Conservation (phyloP, 2,329 filamentous ascomycete genomes). For the Fusarium nematophilum region DNA sequence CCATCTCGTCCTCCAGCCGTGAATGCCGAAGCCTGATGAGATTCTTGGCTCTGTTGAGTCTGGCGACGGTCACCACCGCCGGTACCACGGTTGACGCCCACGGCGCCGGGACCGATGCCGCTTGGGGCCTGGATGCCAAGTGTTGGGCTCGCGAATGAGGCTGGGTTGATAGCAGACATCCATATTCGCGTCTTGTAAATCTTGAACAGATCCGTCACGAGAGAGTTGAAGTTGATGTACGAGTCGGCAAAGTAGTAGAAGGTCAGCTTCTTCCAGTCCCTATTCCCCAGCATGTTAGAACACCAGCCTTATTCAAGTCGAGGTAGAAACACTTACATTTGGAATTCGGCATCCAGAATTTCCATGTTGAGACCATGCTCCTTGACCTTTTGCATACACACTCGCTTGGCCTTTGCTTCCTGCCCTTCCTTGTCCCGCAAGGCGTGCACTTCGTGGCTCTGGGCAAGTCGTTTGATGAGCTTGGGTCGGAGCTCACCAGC, state of each 20-base stretch:
- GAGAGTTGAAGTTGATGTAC: conserved; percentile 98
- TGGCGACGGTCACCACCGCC: conserved; percentile 59
- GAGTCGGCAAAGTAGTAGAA: conserved; percentile 99
- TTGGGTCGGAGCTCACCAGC: conserved; percentile 89
- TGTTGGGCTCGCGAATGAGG: conserved; percentile 87
- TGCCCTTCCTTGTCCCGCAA: conserved; percentile 96
- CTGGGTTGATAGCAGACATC: conserved; percentile 99
- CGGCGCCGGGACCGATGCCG: conserved; percentile 72
- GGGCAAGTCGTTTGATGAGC: conserved; percentile 94
- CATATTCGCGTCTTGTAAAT: conserved; percentile 99
- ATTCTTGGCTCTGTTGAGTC: conserved; percentile 54
- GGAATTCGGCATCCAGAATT: conserved; percentile 97
- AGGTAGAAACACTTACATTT: conserved; percentile 80
- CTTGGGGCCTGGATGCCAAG: conserved; percentile 77
- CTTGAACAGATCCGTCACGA: conserved; percentile 98
- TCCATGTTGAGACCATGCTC: conserved; percentile 98
- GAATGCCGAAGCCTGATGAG: conserved; percentile 51
- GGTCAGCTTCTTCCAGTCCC: conserved; percentile 98
- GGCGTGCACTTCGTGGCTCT: conserved; percentile 88
- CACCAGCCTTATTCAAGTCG: neutral
- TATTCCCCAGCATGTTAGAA: conserved; percentile 52
- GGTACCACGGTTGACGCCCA: conserved; percentile 65
- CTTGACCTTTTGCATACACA: conserved; percentile 95
- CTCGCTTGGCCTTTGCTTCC: conserved; percentile 95
- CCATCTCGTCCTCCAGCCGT: conserved; percentile 50